Conservation (phyloP, 257 asterid species). For the Prunella vulgaris region DNA sequence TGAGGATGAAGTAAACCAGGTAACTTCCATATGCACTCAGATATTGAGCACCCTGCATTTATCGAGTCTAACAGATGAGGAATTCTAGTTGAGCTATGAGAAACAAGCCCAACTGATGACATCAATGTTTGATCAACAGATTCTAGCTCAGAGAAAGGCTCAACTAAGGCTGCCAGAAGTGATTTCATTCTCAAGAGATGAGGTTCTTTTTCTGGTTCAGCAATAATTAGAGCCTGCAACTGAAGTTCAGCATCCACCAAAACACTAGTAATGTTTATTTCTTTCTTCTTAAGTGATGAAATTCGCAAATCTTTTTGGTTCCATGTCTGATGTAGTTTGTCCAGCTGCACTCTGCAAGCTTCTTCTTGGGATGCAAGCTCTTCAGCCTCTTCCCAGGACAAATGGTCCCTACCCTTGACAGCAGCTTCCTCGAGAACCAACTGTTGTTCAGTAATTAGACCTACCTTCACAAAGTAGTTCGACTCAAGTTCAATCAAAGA, state of each 20-base stretch:
- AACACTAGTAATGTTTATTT: conserved; percentile 49
- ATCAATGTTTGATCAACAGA: conserved; percentile 61
- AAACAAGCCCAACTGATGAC: conserved; percentile 38
- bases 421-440: conserved; percentile 97
- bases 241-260: conserved; percentile 55
- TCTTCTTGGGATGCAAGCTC: conserved; percentile 99
- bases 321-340: conserved; percentile 86
- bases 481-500: conserved; percentile 83
- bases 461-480: conserved; percentile 85
- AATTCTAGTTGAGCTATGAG: conserved; percentile 47
- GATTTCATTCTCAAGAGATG: conserved; percentile 60
- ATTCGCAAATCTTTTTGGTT: conserved; percentile 72
- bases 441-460: conserved; percentile 85
- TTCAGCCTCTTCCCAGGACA: conserved; percentile 99
- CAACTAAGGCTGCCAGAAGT: conserved; percentile 56
- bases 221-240: conserved; percentile 54
- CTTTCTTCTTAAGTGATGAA: conserved; percentile 71
- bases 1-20: conserved; percentile 50
- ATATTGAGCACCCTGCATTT: conserved; percentile 64
- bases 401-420: conserved; percentile 82
- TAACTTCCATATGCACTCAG: conserved; percentile 75
- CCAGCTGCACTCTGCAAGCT: conserved; percentile 91
- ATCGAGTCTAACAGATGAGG: conserved; percentile 55
- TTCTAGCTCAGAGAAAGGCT: conserved; percentile 85
- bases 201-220: conserved; percentile 52